A percentile compares a stretch with the other conserved stretches of the same genome.
These are phyloP conservation scores for Ophiostoma fasciatum DNA, from an alignment of 2,329 filamentous ascomycete species.

Conservation along the genomic window DNA sequence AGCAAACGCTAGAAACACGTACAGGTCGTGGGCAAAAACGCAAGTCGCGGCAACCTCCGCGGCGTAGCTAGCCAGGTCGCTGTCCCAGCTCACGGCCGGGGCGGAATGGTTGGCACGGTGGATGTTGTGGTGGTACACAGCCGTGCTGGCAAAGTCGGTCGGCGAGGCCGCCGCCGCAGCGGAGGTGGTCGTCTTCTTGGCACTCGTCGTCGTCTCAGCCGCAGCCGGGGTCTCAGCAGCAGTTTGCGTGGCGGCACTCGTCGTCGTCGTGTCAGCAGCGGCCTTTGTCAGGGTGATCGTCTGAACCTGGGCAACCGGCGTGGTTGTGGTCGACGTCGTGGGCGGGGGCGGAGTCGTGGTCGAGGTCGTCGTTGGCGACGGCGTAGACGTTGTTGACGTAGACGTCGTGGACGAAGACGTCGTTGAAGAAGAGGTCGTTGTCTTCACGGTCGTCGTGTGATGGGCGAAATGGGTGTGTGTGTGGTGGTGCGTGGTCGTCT, in stretches of 20 bases:
- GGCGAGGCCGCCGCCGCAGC: constrained; percentile 11
- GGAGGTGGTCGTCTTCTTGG: background rate
- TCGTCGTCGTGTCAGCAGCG: constrained; percentile 1
- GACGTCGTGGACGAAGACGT: background rate
- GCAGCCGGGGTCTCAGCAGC: background rate
- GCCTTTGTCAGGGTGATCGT: constrained; percentile 5
- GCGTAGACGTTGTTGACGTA: constrained; percentile 1
- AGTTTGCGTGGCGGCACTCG: background rate
- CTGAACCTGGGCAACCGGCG: background rate
- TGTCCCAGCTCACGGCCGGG: constrained; percentile 48
- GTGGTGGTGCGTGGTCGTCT: constrained; percentile 1
- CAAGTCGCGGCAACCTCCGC: constrained; percentile 48
- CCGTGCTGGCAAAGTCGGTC: constrained; percentile 20
- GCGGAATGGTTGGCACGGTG: constrained; percentile 75
- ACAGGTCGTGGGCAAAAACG: constrained; percentile 63
- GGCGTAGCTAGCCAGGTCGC: constrained; percentile 48
- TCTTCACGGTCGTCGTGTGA: constrained; percentile 2
- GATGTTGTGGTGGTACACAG: constrained; percentile 66
- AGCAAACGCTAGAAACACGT: too few species aligned
- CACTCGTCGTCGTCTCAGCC: background rate
- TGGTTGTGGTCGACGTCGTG: background rate
- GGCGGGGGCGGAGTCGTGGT: background rate
- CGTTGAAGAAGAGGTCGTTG: background rate
- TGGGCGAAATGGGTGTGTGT: constrained; percentile 3
- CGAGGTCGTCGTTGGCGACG: background rate